Base-by-base conservation (phyloP, 1,139 yeast genomes). In the Candida anutae region DNA sequence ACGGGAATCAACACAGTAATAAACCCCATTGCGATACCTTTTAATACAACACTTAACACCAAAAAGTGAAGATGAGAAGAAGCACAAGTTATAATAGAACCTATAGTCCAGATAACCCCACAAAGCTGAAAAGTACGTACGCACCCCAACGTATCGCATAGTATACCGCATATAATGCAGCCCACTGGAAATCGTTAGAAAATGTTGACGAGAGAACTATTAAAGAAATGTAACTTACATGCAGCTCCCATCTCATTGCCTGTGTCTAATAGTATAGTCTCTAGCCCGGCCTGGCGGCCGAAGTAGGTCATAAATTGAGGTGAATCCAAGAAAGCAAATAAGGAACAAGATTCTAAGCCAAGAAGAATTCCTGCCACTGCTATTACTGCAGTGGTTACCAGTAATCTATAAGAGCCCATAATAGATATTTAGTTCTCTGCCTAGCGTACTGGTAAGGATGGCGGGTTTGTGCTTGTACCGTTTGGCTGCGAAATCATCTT, bases 241-340 rank as follows among this genome's bases (percentile, higher is more conserved):
- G 53, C 45, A 11, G 62, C 59, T 1, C 68, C 67, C 11, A 58
- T 42, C 3, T 58, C 41, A 29, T 42, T 52, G 27, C 56, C 45
- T 16, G 61, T 44, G 22, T 44, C 46, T 10, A 59, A 30, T 30
- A 59, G 29, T 11, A 49, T 46, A 8, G 42, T 48, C 28, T 58
- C 63, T 35, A 53, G 35, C 9, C 36, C 39, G 5, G 45, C 29
- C 6, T 49, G 36, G 2, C 27, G 32, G 10, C 53, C 54, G 35
- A 43, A 60, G 31, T 41, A 53, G 4, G 34, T 38, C 21, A 35
- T 34, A 25, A 58, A 56, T 22, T 40, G 43, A 5, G 35, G 30
- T 6, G 53, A 40, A 8, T 46, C 39, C 21, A 53, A 34, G 28
- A 54, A 45, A 1, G 53, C 45, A 15, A 47, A 36, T 22, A 53